Base-by-base conservation (phyloP, 1,139 yeast species). In the Saccharomyces hybrid region DNA sequence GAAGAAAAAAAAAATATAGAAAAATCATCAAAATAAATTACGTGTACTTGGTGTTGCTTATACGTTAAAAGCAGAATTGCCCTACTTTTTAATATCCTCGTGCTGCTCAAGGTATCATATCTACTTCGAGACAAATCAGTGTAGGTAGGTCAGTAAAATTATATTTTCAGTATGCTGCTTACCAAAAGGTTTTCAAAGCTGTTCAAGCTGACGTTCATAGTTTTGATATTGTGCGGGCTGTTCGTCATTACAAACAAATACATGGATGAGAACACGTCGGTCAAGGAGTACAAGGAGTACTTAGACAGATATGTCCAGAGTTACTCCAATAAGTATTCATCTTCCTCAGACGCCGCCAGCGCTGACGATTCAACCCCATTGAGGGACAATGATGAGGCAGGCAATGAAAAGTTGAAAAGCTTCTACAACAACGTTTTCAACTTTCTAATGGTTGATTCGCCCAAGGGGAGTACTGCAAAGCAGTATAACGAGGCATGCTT, bases 391-490 rank as follows among this genome's bases (percentile, higher is more conserved):
- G 53, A 51, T 23, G 25, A 38, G 14, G 48, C 52, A 25, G 54
- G 52, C 41, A 50, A 44, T 11, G 46, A 48, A 38, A 47, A 48
- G 51, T 48, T 66, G 56, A 58, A 61, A 47, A 48, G 53, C n/a
- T 67, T 67, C 50, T 67, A 61, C 52, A 55, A 56, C 20, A 59
- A 59, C 41, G 64, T 67, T 9, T 67, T 67, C 52, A 56, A 63
- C 47, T 53, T 56, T 51, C 48, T 67, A 31, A 55, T 54, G 27
- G 55, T 57, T 49, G 57, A 56, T 50, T 60, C 68, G 2, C 69
- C 70, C 16, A 48, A 46, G 26, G 70, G 70, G 2, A 59, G 57
- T 44, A 55, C 63, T 11, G 54, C 52, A 23, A 60, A 64, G 46
- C 52, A 52, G 7, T 66, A 64, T 51, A 59, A 57, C 28, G 54